phyloP scores from a whole-genome alignment of 2,329 filamentous ascomycete species.

The Sarocladium oryzae region DNA sequence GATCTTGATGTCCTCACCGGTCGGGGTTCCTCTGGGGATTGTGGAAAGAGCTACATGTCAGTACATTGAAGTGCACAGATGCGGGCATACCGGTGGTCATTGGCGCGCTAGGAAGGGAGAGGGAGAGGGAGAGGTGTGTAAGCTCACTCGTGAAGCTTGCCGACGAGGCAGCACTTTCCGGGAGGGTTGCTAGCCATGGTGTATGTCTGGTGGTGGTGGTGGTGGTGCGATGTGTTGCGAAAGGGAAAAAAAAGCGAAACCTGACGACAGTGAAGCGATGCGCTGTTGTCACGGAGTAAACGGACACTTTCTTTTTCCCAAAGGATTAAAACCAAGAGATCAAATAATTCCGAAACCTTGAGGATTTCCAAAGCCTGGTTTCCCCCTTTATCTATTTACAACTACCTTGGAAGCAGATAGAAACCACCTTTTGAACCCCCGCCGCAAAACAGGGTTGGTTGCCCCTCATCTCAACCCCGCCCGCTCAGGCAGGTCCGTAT shows the following conservation, averaged over 20 bases:
- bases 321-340: too few relatives aligned
- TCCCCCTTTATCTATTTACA: neutral
- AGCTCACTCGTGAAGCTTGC: constrained; percentile 47
- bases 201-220: constrained; percentile 2
- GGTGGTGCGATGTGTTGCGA: neutral
- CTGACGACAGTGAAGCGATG: too few relatives aligned
- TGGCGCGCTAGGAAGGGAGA: neutral
- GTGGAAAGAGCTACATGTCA: neutral
- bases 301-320: too few relatives aligned
- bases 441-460: too few relatives aligned
- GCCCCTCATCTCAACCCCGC: too few relatives aligned
- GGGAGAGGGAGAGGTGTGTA: neutral
- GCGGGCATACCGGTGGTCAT: too few relatives aligned
- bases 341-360: too few relatives aligned
- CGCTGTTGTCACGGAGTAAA: too few relatives aligned
- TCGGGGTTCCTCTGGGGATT: constrained; percentile 37
- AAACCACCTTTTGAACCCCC: neutral
- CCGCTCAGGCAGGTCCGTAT: too few relatives aligned
- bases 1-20: constrained; percentile 39
- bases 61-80: neutral
- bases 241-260: too few relatives aligned
- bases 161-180: constrained; percentile 44
- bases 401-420: neutral
- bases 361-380: too few relatives aligned
- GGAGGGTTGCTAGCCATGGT: constrained; percentile 44